A percentile compares a stretch with the other conserved stretches of the same genome.
Conservation (phyloP, 2,329 filamentous ascomycete species). For the Colletotrichum acutatum region DNA sequence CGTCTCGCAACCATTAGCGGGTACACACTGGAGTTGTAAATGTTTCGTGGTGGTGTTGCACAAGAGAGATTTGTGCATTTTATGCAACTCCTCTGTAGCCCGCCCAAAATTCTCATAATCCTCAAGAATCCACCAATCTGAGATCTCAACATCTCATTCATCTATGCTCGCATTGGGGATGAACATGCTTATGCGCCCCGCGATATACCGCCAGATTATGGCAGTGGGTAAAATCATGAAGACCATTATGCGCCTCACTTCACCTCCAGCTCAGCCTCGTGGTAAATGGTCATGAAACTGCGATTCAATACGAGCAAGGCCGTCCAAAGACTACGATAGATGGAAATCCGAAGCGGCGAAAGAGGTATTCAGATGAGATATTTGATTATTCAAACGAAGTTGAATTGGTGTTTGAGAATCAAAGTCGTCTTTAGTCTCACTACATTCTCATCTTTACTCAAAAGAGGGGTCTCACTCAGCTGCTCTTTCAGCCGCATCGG, state of each 20-base stretch:
- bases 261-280: background rate
- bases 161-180: background rate
- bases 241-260: background rate
- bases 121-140: background rate
- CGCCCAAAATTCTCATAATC: background rate
- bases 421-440: background rate
- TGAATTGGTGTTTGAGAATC: background rate
- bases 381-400: background rate
- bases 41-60: background rate
- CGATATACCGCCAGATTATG: background rate
- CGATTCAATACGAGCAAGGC: too few relatives aligned
- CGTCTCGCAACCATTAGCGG: background rate
- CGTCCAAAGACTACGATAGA: too few relatives aligned
- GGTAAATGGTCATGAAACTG: too few relatives aligned
- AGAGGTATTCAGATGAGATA: background rate
- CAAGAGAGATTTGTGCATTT: background rate
- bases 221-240: background rate
- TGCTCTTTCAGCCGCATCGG: background rate
- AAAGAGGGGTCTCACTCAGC: slow-evolving; percentile 1
- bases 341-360: background rate
- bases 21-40: background rate
- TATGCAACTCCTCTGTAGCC: background rate
- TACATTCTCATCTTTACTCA: background rate
- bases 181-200: background rate
- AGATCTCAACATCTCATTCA: background rate